Conservation (phyloP, 805 yeast species). For the Tetrapisispora arboricola region DNA sequence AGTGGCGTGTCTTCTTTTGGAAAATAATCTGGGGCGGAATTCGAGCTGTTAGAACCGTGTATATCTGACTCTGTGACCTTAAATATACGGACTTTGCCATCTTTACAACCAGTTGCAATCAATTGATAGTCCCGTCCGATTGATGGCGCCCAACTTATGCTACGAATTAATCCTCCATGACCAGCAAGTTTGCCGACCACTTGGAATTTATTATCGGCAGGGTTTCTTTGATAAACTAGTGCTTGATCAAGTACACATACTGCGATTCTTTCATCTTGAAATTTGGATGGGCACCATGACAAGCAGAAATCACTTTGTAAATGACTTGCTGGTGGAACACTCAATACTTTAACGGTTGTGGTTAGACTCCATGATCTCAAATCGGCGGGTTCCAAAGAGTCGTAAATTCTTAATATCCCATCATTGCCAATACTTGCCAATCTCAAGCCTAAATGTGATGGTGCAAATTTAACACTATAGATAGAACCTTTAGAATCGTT, state of each 20-base stretch:
- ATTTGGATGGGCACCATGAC: slow-evolving; percentile 86
- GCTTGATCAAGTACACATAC: slow-evolving; percentile 86
- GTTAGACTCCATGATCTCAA: slow-evolving; percentile 71
- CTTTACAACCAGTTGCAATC: slow-evolving; percentile 92
- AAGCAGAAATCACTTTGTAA: slow-evolving; percentile 78
- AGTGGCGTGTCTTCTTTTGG: background rate
- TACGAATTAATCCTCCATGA: slow-evolving; percentile 77
- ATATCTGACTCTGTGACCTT: slow-evolving; percentile 42
- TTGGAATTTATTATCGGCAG: slow-evolving; percentile 30
- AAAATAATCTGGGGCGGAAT: background rate
- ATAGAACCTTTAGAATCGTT: slow-evolving; percentile 85
- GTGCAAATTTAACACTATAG: slow-evolving; percentile 85
- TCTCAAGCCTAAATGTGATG: slow-evolving; percentile 69
- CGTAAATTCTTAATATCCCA: slow-evolving; percentile 76
- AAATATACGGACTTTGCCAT: slow-evolving; percentile 82
- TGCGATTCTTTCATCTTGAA: slow-evolving; percentile 67
- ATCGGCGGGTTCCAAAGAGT: slow-evolving; percentile 84
- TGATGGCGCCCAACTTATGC: slow-evolving; percentile 93
- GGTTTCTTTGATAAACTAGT: slow-evolving; percentile 48
- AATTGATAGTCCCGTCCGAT: slow-evolving; percentile 85
- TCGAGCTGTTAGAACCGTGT: background rate
- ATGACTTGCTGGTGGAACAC: slow-evolving; percentile 65
- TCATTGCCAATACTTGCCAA: slow-evolving; percentile 85
- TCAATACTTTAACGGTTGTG: slow-evolving; percentile 56
- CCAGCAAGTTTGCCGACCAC: slow-evolving; percentile 64